Percentiles rank a stretch among this genome's conserved stretches.
Conservation (phyloP, 257 asterid genomes). For the Solanum sparsipilum region DNA sequence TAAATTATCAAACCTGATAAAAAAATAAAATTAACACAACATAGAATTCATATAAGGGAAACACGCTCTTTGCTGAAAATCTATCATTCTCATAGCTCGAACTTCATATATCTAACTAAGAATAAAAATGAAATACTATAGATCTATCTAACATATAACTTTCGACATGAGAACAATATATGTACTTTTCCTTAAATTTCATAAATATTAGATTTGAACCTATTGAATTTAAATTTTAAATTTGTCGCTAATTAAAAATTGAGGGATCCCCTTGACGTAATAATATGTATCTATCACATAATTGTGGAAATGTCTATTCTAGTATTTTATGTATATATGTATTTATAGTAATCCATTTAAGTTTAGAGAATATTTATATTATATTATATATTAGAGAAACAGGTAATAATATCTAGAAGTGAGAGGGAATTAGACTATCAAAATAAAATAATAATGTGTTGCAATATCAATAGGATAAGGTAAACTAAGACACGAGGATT, state of each 20-base stretch:
- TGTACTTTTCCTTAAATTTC: background rate
- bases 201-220: too few relatives aligned
- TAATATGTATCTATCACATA: background rate
- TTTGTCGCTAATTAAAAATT: background rate
- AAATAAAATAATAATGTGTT: background rate
- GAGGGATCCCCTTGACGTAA: background rate
- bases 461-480: background rate
- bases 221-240: background rate
- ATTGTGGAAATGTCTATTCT: background rate
- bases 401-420: background rate
- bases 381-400: background rate
- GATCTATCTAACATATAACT: background rate
- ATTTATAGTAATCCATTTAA: background rate
- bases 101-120: background rate
- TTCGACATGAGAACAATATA: too few relatives aligned
- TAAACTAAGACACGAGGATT: background rate
- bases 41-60: background rate
- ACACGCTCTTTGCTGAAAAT: rapidly evolving
- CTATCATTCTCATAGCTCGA: background rate
- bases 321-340: background rate
- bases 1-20: background rate
- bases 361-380: background rate
- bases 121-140: rapidly evolving
- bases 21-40: too few relatives aligned
- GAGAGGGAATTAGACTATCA: background rate